A percentile compares a stretch with the other conserved stretches of the same genome.
Conservation (phyloP, 2,329 filamentous ascomycete species). For the Neonectria sp. region DNA sequence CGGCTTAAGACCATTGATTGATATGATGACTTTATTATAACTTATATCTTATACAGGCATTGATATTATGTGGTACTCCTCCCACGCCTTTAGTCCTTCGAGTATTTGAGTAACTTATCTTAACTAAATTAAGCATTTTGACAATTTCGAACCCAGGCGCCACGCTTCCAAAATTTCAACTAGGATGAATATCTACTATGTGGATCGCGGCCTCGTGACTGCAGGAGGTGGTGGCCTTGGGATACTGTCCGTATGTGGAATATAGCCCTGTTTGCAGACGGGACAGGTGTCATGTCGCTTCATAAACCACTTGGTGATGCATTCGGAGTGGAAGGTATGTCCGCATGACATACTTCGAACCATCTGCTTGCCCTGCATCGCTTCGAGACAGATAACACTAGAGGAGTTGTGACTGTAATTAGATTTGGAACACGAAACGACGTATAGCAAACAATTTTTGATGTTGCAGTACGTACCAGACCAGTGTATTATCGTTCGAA, state of each 20-base stretch:
- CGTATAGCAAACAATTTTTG: not conserved
- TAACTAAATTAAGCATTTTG: conserved; percentile 1
- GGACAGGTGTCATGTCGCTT: conserved; percentile 1
- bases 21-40: not conserved
- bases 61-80: not conserved
- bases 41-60: too few relatives aligned
- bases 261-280: conserved; percentile 1
- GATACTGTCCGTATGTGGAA: not conserved
- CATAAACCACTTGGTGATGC: conserved; percentile 1
- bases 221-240: not conserved
- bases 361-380: conserved; percentile 1
- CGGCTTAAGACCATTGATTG: not conserved
- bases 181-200: not conserved
- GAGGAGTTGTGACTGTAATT: not conserved
- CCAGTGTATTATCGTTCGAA: not conserved
- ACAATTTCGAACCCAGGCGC: conserved; percentile 5
- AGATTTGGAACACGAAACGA: not conserved
- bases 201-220: not conserved
- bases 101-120: too few relatives aligned
- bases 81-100: not conserved
- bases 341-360: conserved; percentile 1
- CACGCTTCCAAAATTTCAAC: not conserved
- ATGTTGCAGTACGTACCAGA: conserved; percentile 4
- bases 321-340: conserved; percentile 3
- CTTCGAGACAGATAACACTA: not conserved